Percentiles rank a stretch among this genome's conserved stretches.
Evolutionary conservation across 2,329 filamentous ascomycete species (phyloP).

Genomic region (Apiospora marii): DNA sequence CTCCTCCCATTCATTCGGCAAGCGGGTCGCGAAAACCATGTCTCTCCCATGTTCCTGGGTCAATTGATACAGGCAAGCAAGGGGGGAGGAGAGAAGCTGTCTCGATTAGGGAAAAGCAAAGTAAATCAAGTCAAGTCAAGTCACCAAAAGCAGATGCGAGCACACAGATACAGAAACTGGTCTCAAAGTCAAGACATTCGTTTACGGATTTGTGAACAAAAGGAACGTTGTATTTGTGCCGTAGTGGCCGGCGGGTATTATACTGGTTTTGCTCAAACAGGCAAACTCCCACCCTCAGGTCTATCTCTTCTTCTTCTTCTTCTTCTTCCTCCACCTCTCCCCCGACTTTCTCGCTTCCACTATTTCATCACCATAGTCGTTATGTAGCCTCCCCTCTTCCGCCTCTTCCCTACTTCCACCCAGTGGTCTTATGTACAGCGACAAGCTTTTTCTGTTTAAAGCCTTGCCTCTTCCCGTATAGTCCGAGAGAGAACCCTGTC

Average conservation of each 20-base stretch:
- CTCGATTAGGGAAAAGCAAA: neutral
- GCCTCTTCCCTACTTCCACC: neutral
- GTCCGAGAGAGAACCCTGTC: neutral
- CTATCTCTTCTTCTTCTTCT: neutral
- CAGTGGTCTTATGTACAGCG: conserved; percentile 22
- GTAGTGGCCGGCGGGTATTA: conserved; percentile 21
- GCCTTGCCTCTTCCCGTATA: conserved; percentile 1
- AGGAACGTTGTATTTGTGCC: conserved; percentile 21
- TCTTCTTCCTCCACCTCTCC: neutral
- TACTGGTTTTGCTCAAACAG: neutral
- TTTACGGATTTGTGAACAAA: conserved; percentile 15
- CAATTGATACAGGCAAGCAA: neutral
- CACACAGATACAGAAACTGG: too few species aligned
- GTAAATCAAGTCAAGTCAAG: neutral
- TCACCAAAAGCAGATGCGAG: neutral
- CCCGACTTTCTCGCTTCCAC: neutral
- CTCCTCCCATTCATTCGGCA: neutral
- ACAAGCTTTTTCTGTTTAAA: neutral
- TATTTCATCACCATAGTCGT: neutral
- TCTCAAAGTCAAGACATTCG: neutral
- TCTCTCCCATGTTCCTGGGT: neutral
- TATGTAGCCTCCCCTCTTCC: conserved; percentile 1
- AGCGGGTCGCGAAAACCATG: neutral
- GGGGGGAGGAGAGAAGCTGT: neutral
- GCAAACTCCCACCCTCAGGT: neutral